A percentile compares a stretch with the other conserved stretches of the same genome.
These are phyloP conservation scores for Fagus crenata DNA, from an alignment of 306 rosid genomes.

Conservation along the genomic window DNA sequence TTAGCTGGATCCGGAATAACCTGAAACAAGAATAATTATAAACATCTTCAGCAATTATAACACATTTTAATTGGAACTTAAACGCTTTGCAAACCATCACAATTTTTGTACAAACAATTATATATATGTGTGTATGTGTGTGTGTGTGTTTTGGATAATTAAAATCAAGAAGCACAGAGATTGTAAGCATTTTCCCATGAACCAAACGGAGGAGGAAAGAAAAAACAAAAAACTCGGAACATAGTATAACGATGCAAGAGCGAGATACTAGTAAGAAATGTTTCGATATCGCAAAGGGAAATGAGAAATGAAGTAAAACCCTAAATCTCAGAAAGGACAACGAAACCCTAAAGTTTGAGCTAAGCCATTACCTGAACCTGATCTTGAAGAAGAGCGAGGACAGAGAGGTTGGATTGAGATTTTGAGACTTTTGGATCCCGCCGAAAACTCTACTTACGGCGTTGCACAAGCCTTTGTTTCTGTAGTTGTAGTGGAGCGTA, in stretches of 20 bases:
- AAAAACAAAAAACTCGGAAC: neutral
- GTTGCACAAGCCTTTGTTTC: conserved; percentile 6
- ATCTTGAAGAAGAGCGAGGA: conserved; percentile 6
- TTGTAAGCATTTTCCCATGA: conserved; percentile 1
- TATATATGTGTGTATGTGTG: too few species aligned
- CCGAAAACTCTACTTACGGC: conserved; percentile 25
- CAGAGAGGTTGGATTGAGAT: neutral
- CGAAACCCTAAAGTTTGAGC: conserved; percentile 8
- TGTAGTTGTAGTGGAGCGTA: neutral
- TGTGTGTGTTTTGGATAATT: too few species aligned
- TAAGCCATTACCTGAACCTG: conserved; percentile 35
- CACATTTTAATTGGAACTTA: neutral
- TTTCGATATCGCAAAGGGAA: neutral
- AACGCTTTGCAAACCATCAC: neutral
- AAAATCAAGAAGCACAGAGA: neutral
- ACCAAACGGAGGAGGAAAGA: neutral
- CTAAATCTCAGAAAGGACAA: neutral
- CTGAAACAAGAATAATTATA: neutral
- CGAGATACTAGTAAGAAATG: neutral
- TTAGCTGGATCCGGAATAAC: conserved; percentile 25
- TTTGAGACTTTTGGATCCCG: conserved; percentile 32
- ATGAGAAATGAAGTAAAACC: conserved; percentile 28
- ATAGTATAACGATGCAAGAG: neutral
- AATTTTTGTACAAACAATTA: neutral
- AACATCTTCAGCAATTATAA: too few species aligned